These are phyloP conservation scores for Cicer arietinum DNA, from an alignment of 306 rosid species.

Conservation along the genomic window DNA sequence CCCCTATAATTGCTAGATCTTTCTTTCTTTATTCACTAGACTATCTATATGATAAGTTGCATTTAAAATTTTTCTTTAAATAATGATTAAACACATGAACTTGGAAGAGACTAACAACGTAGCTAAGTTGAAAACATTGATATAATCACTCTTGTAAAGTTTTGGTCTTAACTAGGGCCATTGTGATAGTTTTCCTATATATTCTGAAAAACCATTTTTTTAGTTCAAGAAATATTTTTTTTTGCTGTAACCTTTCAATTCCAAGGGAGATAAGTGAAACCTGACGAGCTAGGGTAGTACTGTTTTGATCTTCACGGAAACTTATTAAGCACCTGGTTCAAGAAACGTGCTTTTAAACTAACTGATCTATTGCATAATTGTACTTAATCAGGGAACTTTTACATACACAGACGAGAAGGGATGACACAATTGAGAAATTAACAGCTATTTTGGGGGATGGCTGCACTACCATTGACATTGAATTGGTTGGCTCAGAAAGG, in stretches of 20 bases:
- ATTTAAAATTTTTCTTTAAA: neutral
- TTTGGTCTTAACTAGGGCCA: neutral
- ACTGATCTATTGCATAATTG: constrained; percentile 23
- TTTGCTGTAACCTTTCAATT: no score
- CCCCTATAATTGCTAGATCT: constrained; percentile 18
- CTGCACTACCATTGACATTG: constrained; percentile 68
- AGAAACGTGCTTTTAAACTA: constrained; percentile 28
- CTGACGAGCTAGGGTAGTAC: no score
- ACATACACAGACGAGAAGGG: constrained; percentile 73
- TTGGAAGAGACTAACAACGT: constrained; percentile 15
- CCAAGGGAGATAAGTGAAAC: no score
- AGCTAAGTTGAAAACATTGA: constrained; percentile 16
- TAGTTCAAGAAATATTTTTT: constrained; percentile 3
- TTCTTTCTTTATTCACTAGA: constrained; percentile 7
- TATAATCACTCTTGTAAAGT: constrained; percentile 24
- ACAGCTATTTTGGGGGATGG: constrained; percentile 57
- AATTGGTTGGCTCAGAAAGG: constrained; percentile 68
- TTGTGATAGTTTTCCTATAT: neutral
- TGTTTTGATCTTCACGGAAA: no score
- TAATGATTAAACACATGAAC: neutral
- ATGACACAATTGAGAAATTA: constrained; percentile 61
- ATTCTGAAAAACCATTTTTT: neutral
- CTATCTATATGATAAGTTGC: neutral
- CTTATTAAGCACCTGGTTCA: no score
- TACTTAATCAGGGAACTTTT: constrained; percentile 71